Evolutionary conservation across 208 protist species (phyloP), one percentile per base, ranked within the genome.

Genomic region (Crithidia fasciculata): DNA sequence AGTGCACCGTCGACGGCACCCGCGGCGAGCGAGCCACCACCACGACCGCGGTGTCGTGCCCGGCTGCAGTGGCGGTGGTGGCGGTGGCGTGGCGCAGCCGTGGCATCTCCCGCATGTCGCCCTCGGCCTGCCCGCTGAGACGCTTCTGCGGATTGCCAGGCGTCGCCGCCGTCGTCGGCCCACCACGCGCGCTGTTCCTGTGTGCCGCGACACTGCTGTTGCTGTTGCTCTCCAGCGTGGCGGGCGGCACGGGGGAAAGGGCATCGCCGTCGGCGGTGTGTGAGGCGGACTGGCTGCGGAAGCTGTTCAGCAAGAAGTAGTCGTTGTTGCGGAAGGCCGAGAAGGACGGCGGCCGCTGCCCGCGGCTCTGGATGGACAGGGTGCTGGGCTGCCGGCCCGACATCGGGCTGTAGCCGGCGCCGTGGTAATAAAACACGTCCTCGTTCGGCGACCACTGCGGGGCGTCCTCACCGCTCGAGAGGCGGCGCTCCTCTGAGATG

Each of bases 241-340:
- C 52, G 6, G 65, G 10, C 52, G 39, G 52, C 65, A 59, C 61
- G 6, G 19, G 40, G 4, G 53, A 2, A 39, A 61, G 12, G 2
- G 15, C 49, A 16, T 57, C 64, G n/a, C 12, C 43, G n/a, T 54
- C 18, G 54, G 7, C 50, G 6, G 36, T 36, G 10, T 37, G 43
- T 4, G 18, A 4, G 12, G 56, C 54, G 36, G 44, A 56, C 7
- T 8, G 39, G 71, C 60, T 55, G 63, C 53, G 62, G 55, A 76
- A 76, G 71, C 71, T 65, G 55, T 62, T 76, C 8, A 66, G 12
- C 19, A 69, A 37, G 28, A 57, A 76, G 55, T 70, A 76, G 28
- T 76, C 55, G 71, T 53, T 50, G 62, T 56, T 50, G 59, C 18
- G 70, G 44, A 54, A 72, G 37, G 19, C 44, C 7, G 56, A 73